phyloP scores from a whole-genome alignment of 768 basidiomycete species.

The Tricholoma bakamatsutake region DNA sequence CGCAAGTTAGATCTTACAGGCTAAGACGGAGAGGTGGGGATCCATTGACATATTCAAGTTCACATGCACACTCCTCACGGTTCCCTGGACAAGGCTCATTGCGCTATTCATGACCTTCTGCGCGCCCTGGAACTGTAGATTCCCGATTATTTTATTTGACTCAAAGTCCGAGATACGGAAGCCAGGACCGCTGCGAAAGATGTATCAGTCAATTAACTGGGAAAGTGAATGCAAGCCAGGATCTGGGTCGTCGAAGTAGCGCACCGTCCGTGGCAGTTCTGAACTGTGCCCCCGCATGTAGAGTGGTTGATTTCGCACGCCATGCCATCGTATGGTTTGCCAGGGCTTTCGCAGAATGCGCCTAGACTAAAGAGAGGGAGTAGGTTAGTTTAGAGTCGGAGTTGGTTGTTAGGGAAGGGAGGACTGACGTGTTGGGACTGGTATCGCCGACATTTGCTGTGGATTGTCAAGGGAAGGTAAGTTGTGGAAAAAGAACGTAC shows the following conservation, averaged over 20 bases:
- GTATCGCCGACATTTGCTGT: slow-evolving; percentile 79
- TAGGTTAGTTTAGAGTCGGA: slow-evolving; percentile 1
- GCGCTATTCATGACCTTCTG: slow-evolving; percentile 51
- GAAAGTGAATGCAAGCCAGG: not conserved
- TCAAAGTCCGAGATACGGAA: slow-evolving; percentile 72
- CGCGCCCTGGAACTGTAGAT: slow-evolving; percentile 65
- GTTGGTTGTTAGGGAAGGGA: slow-evolving; percentile 5
- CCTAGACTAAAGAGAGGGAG: slow-evolving; percentile 39
- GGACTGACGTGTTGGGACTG: slow-evolving; percentile 68
- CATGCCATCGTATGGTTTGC: slow-evolving; percentile 58
- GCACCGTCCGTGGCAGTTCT: slow-evolving; percentile 69
- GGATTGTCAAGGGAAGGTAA: slow-evolving; percentile 1
- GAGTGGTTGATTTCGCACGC: slow-evolving; percentile 67
- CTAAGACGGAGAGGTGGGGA: not conserved
- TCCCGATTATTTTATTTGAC: slow-evolving; percentile 68
- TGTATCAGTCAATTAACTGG: not conserved
- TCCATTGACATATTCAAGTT: slow-evolving; percentile 62
- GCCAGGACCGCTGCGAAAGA: slow-evolving; percentile 55
- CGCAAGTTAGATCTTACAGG: not conserved
- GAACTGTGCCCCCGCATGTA: slow-evolving; percentile 64
- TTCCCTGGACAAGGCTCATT: slow-evolving; percentile 46
- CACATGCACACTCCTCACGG: slow-evolving; percentile 65
- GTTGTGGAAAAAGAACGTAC: slow-evolving; percentile 30
- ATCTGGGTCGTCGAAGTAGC: not conserved
- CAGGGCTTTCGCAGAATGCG: slow-evolving; percentile 75